Percentiles rank a stretch among this genome's conserved stretches.
Conservation (phyloP, 345 rosid genomes). For the Populus nigra region DNA sequence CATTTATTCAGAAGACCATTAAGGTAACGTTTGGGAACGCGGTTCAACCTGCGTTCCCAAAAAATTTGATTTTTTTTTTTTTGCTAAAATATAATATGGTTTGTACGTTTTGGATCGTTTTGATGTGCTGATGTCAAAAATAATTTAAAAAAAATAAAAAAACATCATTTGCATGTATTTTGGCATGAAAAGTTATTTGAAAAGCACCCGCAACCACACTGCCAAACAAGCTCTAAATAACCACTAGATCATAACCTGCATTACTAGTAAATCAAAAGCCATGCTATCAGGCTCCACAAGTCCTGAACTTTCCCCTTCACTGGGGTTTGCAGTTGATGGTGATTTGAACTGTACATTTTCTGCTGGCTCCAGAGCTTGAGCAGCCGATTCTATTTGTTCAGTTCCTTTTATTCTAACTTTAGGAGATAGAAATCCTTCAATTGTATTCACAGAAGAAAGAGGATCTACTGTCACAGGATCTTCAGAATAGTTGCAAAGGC, state of each 20-base stretch:
- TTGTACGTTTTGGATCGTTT: no score
- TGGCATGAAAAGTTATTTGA: no score
- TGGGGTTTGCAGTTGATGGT: constrained; percentile 43
- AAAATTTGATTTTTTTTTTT: no score
- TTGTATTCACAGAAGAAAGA: constrained; percentile 58
- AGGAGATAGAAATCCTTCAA: constrained; percentile 64
- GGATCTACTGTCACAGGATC: constrained; percentile 74
- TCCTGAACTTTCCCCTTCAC: constrained; percentile 51
- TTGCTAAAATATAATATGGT: no score
- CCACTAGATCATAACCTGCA: constrained; percentile 45
- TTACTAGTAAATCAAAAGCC: constrained; percentile 39
- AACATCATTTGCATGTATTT: no score
- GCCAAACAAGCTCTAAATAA: no score
- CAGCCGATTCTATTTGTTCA: constrained; percentile 34
- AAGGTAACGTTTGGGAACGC: no score
- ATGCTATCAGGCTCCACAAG: constrained; percentile 39
- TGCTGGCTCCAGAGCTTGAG: constrained; percentile 35
- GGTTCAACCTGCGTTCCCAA: no score
- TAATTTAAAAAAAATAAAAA: no score
- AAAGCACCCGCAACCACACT: no score
- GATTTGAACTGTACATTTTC: constrained; percentile 36
- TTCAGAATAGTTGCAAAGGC: constrained; percentile 53
- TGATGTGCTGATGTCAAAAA: no score
- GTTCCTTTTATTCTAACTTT: constrained; percentile 44
- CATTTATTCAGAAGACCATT: not conserved